phyloP scores from a whole-genome alignment of 1,284 basidiomycete species.

The Bondarzewia mesenterica region DNA sequence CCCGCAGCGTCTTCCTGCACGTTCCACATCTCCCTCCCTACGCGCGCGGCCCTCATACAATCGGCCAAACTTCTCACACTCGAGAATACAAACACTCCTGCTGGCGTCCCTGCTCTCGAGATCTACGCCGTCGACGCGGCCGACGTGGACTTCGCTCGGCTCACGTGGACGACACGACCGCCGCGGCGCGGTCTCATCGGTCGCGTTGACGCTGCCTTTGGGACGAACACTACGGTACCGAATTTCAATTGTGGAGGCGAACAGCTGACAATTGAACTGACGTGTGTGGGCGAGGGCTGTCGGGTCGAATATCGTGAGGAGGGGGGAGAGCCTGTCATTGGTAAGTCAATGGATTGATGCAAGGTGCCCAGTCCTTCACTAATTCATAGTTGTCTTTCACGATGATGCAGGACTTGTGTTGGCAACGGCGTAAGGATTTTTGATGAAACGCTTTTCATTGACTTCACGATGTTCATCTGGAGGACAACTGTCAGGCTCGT shows the following conservation, averaged over 20 bases:
- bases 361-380: too few species aligned
- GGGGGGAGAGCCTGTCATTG: not conserved
- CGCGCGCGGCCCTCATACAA: conserved; percentile 6
- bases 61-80: conserved; percentile 10
- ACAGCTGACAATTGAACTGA: not conserved
- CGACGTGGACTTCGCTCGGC: not conserved
- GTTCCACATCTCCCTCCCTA: conserved; percentile 7
- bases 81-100: conserved; percentile 1
- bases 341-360: not conserved
- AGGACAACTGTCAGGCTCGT: too few species aligned
- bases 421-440: not conserved
- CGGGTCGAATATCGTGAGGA: conserved; percentile 3
- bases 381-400: too few species aligned
- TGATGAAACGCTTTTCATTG: too few species aligned
- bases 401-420: not conserved
- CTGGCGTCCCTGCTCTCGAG: not conserved
- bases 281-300: conserved; percentile 1
- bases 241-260: not conserved
- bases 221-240: not conserved
- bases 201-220: not conserved
- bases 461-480: too few species aligned
- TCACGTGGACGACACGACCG: conserved; percentile 1
- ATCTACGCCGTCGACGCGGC: not conserved
- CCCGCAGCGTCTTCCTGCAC: conserved; percentile 4
- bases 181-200: not conserved